Percentiles rank a stretch among this genome's conserved stretches.
These are phyloP conservation scores for Craspedostauros australis DNA, from an alignment of 108 stramenopile genomes.

Conservation along the genomic window DNA sequence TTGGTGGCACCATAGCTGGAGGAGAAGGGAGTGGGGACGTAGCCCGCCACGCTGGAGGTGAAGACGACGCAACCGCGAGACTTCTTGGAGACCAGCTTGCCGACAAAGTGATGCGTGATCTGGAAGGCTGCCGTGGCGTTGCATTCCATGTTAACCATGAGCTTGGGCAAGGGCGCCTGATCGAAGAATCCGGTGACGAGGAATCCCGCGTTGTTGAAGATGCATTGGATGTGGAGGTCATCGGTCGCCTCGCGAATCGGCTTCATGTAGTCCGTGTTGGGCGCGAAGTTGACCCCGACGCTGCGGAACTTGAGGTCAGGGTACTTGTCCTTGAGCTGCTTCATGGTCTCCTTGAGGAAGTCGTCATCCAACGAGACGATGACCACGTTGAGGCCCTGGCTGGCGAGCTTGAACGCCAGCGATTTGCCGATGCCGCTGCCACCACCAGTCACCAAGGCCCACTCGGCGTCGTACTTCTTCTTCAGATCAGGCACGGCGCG, in stretches of 20 bases:
- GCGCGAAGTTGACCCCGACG: conserved; percentile 84
- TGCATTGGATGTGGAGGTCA: conserved; percentile 80
- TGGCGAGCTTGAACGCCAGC: conserved; percentile 86
- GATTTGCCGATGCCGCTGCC: conserved; percentile 96
- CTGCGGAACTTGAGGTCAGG: conserved; percentile 81
- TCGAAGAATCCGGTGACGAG: conserved; percentile 99
- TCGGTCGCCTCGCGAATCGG: conserved; percentile 78
- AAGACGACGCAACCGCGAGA: conserved; percentile 91
- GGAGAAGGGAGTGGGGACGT: conserved; percentile 97
- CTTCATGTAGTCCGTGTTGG: conserved; percentile 85
- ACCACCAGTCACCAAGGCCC: conserved; percentile 98
- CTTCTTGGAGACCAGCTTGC: conserved; percentile 60
- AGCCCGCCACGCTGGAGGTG: conserved; percentile 95
- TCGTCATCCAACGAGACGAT: conserved; percentile 93
- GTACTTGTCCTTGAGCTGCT: conserved; percentile 66
- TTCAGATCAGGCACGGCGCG: conserved; percentile 84
- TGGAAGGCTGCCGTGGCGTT: conserved; percentile 93
- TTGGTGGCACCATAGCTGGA: conserved; percentile 98
- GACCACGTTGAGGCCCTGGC: conserved; percentile 95
- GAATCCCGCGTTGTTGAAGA: conserved; percentile 99
- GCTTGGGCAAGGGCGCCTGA: conserved; percentile 79
- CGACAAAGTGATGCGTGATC: conserved; percentile 93
- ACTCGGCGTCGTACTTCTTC: conserved; percentile 82
- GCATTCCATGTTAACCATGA: conserved; percentile 94
- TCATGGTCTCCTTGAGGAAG: conserved; percentile 78